phyloP scores from a whole-genome alignment of 371 early-diverging fungal species.

The Mortierella sp. region DNA sequence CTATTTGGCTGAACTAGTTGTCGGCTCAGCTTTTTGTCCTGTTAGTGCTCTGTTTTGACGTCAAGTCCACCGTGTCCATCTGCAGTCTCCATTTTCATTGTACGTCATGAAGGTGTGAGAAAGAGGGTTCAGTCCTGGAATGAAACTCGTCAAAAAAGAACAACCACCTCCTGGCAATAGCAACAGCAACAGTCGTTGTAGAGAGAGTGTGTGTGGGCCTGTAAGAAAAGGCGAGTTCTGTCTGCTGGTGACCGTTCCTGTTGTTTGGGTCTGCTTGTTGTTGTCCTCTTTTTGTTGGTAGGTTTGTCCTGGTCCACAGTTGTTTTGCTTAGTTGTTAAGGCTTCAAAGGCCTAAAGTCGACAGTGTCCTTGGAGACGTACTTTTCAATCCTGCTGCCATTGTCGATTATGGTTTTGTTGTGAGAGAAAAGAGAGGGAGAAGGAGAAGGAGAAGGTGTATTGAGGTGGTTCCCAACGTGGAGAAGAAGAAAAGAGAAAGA shows the following conservation, averaged over 20 bases:
- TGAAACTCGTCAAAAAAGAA: background rate
- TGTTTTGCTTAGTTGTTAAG: background rate
- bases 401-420: conserved; percentile 6
- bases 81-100: background rate
- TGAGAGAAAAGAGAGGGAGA: background rate
- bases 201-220: background rate
- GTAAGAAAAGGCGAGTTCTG: background rate
- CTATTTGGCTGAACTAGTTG: no score
- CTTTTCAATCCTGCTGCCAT: conserved; percentile 56
- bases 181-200: background rate
- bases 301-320: background rate
- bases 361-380: conserved; percentile 15
- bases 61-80: background rate
- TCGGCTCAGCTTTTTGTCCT: background rate
- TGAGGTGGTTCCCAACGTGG: background rate
- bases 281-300: background rate
- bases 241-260: background rate
- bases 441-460: background rate
- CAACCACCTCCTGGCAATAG: background rate
- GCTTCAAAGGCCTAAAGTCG: background rate
- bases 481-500: background rate
- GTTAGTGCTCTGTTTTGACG: background rate
- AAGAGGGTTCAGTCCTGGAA: background rate
- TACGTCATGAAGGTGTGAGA: background rate
- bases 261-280: background rate